Evolutionary conservation across 192 early-diverging fungal genomes (phyloP), one percentile per base, ranked within the genome.

Genomic region (Gamsiella multidivaricata): DNA sequence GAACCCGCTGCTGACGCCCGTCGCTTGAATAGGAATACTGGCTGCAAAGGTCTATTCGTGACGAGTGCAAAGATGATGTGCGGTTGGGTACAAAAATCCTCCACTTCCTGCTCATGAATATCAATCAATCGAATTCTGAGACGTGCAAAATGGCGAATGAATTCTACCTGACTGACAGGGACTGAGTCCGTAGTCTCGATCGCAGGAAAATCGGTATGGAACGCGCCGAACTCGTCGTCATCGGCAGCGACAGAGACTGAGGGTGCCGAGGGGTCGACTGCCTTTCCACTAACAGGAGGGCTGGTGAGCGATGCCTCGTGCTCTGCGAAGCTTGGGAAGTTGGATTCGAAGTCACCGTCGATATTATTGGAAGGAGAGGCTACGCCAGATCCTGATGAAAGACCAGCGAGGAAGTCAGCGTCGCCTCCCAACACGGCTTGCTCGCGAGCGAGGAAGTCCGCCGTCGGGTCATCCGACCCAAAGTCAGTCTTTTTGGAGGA

Each of bases 391-490:
- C 60, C 43, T 22, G 62, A 37, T 33, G 63, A 68, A 11, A 74
- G 53, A 34, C 57, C 65, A 25, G 80, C 47, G 59, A 94, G 88
- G 42, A 88, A 79, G 73, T 89, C 89, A 20, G 91, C 90, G 61
- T 91, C 91, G 18, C 85, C 85, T 47, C 92, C 92, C 34, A 94
- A 82, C 18, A 86, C 82, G 15, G 88, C 91, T 29, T 89, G 87
- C 81, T 94, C 92, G 58, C 88, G 85, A 22, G 92, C 91, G 47
- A 94, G 85, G 56, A 94, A 94, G 41, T 92, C 91, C 62, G 88
- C 88, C 31, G 86, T 89, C 25, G 90, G 91, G 61, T 94, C 91
- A 62, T 81, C 83, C 6, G 75, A 75, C 14, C 53, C 67, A 50
- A 81, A 64, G 54, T 62, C 69, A 26, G 61, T 67, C 54, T 63